Base-by-base conservation (phyloP, 2,329 filamentous ascomycete genomes). In the Beauveria australis region DNA sequence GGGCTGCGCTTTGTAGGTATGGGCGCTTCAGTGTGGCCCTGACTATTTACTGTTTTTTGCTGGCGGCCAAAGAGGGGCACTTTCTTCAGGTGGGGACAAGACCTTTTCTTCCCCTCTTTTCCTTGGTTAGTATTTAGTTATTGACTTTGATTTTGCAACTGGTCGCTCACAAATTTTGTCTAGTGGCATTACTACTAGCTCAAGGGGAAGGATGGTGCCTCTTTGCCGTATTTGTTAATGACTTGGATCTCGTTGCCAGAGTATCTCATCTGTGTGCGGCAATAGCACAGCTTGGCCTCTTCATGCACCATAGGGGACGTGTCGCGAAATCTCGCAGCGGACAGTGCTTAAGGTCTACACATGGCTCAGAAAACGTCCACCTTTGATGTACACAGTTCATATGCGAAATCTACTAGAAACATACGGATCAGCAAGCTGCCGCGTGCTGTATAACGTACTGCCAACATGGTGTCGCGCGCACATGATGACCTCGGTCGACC, bases 1-100 rank as follows among this genome's bases (percentile, higher is more conserved):
- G 58, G 58, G 56, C 37, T 24, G 30, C 30, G 44, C 22, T 48
- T 7, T 44, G 37, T 22, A 28, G 16, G n/a, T 24, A 37, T 48
- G 28, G 53, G 41, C 44, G 26, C 5, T 28, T 28, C 14, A 7
- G 16, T 30, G 16, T 44, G 12, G 41, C n/a, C 26, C 28, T n/a
- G 9, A 22, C 7, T 22, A 33, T 49, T 19, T n/a, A 12, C 22
- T 19, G n/a, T 30, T 37, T 44, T 44, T 53, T 18, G 18, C 12
- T 37, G 22, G 30, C 16, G 28, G 26, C 26, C 22, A 26, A 47
- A 55, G 58, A 54, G 51, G 58, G 58, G 51, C 49, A 49, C 24
- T n/a, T 24, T 47, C 19, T 43, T 60, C 8, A 54, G 43, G 58
- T 60, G 58, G 58, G 58, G 58, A 54, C 37, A 18, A 40, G 49